Conservation (phyloP, 345 rosid genomes). For the Linum tenue region DNA sequence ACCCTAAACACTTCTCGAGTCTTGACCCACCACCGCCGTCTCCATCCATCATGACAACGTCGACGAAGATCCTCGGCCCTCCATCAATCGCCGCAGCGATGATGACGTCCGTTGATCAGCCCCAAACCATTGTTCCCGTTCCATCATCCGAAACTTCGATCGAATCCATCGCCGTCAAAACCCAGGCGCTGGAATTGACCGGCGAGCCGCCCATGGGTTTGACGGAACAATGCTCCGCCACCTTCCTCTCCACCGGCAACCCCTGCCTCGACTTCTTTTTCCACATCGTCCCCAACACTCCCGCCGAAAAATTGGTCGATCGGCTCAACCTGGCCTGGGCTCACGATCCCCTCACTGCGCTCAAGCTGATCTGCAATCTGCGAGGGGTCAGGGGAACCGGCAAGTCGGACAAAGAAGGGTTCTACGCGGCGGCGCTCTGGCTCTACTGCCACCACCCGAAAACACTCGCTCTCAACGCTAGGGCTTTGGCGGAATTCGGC, state of each 20-base stretch:
- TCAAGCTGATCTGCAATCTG: constrained; percentile 4
- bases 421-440: too few relatives aligned
- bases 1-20: too few relatives aligned
- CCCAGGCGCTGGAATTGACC: too few relatives aligned
- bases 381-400: constrained; percentile 16
- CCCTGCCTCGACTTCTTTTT: constrained; percentile 6
- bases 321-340: constrained; percentile 8
- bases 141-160: background rate
- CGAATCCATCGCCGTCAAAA: too few relatives aligned
- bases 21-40: too few relatives aligned
- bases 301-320: background rate
- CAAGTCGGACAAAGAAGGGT: constrained; percentile 13
- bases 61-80: too few relatives aligned
- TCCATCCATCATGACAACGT: too few relatives aligned
- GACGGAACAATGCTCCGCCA: constrained; percentile 3
- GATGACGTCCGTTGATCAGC: too few relatives aligned
- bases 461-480: constrained; percentile 11
- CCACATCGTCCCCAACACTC: constrained; percentile 11
- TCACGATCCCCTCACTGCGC: constrained; percentile 9
- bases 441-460: constrained; percentile 7
- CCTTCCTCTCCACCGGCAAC: constrained; percentile 5
- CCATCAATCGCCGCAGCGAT: too few relatives aligned
- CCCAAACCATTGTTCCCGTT: too few relatives aligned
- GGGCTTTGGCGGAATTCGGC: constrained; percentile 1
- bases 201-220: background rate